Evolutionary conservation across 169 alveolate genomes (phyloP).

Genomic region (Eimeria praecox): DNA sequence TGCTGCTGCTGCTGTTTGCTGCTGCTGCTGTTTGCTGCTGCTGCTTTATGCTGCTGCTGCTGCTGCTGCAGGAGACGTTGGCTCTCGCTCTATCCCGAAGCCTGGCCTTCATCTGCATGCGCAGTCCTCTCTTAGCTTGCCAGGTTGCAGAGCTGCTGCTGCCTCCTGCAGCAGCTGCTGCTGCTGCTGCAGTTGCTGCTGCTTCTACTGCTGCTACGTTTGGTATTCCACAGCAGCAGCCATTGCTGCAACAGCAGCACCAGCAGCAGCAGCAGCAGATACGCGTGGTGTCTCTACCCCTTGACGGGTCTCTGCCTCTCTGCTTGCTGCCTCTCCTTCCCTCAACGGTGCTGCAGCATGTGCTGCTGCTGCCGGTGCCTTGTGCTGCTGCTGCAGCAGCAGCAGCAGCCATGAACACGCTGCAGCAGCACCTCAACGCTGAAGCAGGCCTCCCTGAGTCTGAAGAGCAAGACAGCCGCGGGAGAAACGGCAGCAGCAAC

Average conservation of each 20-base stretch:
- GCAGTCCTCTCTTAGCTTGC: conserved; percentile 14
- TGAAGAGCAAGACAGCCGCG: not conserved
- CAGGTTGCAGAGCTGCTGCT: conserved; percentile 15
- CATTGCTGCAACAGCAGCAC: conserved; percentile 1
- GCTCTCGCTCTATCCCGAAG: not conserved
- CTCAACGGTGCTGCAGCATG: not conserved
- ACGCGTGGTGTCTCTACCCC: conserved; percentile 8
- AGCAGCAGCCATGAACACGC: conserved; percentile 6
- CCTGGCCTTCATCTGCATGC: not conserved
- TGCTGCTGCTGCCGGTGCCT: conserved; percentile 54
- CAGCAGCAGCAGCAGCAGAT: conserved; percentile 46
- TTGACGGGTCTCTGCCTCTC: conserved; percentile 41
- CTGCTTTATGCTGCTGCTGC: conserved; percentile 38
- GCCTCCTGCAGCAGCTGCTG: conserved; percentile 35
- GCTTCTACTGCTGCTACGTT: conserved; percentile 22
- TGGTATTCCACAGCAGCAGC: conserved; percentile 12
- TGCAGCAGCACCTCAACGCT: conserved; percentile 34
- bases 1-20: conserved; percentile 54
- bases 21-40: conserved; percentile 41
- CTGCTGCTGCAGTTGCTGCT: conserved; percentile 22
- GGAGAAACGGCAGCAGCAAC: not conserved
- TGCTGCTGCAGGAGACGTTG: conserved; percentile 65
- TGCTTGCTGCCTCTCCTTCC: conserved; percentile 52
- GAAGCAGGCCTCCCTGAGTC: not conserved
- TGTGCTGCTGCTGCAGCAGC: conserved; percentile 41